Conservation (phyloP, 495 filamentous ascomycete genomes). For the Symbiotaphrina buchneri region DNA sequence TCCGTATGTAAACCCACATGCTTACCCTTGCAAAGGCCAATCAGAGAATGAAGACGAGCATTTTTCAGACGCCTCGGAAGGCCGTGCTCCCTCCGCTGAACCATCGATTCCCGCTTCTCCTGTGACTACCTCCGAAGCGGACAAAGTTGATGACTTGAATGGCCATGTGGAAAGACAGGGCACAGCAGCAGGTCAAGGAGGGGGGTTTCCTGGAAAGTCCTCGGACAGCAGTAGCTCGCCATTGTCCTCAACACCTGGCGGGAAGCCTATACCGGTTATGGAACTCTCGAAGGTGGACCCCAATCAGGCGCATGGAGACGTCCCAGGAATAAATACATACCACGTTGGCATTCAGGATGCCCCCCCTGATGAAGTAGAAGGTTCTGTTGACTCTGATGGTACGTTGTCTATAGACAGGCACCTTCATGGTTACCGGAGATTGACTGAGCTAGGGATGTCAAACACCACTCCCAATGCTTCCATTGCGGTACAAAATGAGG, state of each 20-base stretch:
- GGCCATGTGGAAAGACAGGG: too few species aligned
- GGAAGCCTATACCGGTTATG: background rate
- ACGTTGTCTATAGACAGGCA: too few species aligned
- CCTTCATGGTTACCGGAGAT: conserved; percentile 16
- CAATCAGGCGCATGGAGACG: conserved; percentile 31
- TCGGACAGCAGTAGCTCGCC: too few species aligned
- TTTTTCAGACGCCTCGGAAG: conserved; percentile 77
- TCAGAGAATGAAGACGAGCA: conserved; percentile 66
- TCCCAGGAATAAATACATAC: conserved; percentile 38
- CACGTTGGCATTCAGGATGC: conserved; percentile 33
- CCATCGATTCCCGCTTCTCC: too few species aligned
- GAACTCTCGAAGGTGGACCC: conserved; percentile 20
- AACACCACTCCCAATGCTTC: too few species aligned
- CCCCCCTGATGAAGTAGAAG: conserved; percentile 42
- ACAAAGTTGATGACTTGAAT: too few species aligned
- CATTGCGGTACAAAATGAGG: too few species aligned
- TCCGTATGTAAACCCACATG: conserved; percentile 3
- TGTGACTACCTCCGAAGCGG: too few species aligned
- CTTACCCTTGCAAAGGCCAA: conserved; percentile 17
- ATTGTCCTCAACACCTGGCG: conserved; percentile 1
- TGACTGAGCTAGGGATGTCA: conserved; percentile 34
- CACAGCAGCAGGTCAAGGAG: too few species aligned
- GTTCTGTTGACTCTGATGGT: background rate
- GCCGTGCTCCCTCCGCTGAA: conserved; percentile 12
- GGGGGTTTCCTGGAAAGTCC: too few species aligned